These are phyloP conservation scores for Moesziomyces parantarcticus DNA, from an alignment of 1,284 basidiomycete species.

Conservation along the genomic window DNA sequence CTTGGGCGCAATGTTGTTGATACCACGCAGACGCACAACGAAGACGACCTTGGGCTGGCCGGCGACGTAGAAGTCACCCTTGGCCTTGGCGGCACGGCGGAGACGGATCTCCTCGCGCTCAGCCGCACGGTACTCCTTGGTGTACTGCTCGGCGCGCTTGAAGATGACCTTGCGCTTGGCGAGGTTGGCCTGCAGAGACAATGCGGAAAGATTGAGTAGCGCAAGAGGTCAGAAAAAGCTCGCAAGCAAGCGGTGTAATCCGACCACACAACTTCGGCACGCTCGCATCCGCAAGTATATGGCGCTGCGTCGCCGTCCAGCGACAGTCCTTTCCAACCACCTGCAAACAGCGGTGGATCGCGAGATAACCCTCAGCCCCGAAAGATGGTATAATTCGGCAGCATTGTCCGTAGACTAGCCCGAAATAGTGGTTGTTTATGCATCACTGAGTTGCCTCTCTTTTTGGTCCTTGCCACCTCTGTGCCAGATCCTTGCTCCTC, in stretches of 20 bases:
- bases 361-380: constrained; percentile 63
- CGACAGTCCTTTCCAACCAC: background rate
- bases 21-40: constrained; percentile 90
- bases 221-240: constrained; percentile 23
- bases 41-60: constrained; percentile 98
- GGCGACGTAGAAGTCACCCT: constrained; percentile 96
- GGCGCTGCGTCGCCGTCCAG: background rate
- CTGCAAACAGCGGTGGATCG: constrained; percentile 3
- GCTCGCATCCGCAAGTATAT: background rate
- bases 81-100: constrained; percentile 89
- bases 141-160: constrained; percentile 98
- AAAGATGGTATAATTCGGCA: constrained; percentile 68
- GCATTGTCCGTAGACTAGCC: constrained; percentile 65
- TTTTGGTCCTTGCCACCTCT: background rate
- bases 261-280: constrained; percentile 3
- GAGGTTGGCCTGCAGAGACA: constrained; percentile 76
- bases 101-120: constrained; percentile 97
- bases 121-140: constrained; percentile 91
- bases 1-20: constrained; percentile 99
- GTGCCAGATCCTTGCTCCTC: constrained; percentile 23
- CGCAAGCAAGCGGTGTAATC: background rate
- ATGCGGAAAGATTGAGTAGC: constrained; percentile 1
- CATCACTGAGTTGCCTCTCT: constrained; percentile 53
- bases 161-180: constrained; percentile 97
- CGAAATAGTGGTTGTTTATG: constrained; percentile 56